phyloP scores from a whole-genome alignment of 2,329 filamentous ascomycete species.

The Xylariaceae sp. region DNA sequence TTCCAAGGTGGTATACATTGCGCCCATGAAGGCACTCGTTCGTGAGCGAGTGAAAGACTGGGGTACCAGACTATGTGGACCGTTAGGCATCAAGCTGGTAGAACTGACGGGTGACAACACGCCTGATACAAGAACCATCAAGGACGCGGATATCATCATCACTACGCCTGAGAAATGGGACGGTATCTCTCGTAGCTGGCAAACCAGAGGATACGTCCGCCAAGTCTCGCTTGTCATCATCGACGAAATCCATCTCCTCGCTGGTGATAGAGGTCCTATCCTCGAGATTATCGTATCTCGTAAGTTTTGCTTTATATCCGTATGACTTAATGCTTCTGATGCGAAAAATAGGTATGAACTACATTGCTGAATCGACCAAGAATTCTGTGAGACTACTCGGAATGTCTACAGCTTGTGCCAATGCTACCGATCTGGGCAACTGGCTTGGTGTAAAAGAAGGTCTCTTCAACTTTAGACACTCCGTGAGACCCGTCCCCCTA shows the following conservation, averaged over 20 bases:
- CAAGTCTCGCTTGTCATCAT: conserved; percentile 97
- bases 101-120: conserved; percentile 98
- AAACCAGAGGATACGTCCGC: conserved; percentile 92
- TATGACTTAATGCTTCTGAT: conserved; percentile 5
- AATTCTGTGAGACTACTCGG: conserved; percentile 84
- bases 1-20: conserved; percentile 97
- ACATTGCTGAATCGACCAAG: conserved; percentile 91
- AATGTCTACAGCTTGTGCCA: conserved; percentile 99
- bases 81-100: conserved; percentile 84
- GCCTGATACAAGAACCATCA: conserved; percentile 90
- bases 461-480: conserved; percentile 95
- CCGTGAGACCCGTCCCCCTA: conserved; percentile 89
- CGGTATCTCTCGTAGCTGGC: conserved; percentile 97
- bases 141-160: conserved; percentile 95
- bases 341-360: conserved; percentile 78
- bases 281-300: conserved; percentile 89
- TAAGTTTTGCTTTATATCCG: conserved; percentile 21
- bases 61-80: conserved; percentile 73
- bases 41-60: conserved; percentile 96
- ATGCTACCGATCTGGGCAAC: conserved; percentile 87
- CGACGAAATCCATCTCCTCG: conserved; percentile 96
- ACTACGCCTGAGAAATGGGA: conserved; percentile 99
- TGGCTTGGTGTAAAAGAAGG: conserved; percentile 97
- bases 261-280: conserved; percentile 93
- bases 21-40: conserved; percentile 97